These are phyloP conservation scores for Turritis glabra DNA, from an alignment of 345 rosid genomes.

Conservation along the genomic window DNA sequence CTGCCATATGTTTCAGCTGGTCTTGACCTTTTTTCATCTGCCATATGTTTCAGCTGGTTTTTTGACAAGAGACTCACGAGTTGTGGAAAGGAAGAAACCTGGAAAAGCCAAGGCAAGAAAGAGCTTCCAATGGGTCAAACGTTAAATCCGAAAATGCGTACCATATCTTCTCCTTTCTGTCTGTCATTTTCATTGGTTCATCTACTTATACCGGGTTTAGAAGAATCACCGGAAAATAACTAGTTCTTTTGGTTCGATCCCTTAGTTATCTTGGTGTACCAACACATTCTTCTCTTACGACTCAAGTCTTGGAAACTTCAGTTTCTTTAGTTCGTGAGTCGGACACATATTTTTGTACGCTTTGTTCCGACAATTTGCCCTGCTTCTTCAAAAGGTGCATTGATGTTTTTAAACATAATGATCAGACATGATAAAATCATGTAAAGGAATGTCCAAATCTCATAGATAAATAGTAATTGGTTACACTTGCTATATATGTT, in stretches of 20 bases:
- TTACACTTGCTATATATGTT: too few species aligned
- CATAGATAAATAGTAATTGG: too few species aligned
- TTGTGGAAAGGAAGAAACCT: constrained; percentile 98
- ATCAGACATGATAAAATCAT: not conserved
- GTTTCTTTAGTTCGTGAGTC: constrained; percentile 18
- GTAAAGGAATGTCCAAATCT: not conserved
- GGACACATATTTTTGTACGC: constrained; percentile 30
- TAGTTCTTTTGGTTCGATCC: constrained; percentile 20
- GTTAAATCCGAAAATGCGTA: constrained; percentile 47
- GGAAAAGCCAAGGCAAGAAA: constrained; percentile 98
- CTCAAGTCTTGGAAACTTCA: constrained; percentile 23
- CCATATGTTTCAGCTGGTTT: constrained; percentile 60
- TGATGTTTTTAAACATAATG: constrained; percentile 8
- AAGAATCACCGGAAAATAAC: constrained; percentile 27
- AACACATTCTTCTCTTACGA: too few species aligned
- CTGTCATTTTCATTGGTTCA: constrained; percentile 5
- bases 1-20: constrained; percentile 52
- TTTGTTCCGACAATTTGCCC: constrained; percentile 13
- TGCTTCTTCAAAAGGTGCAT: constrained; percentile 15
- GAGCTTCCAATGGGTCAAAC: constrained; percentile 99
- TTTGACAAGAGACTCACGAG: constrained; percentile 91
- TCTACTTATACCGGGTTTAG: constrained; percentile 25
- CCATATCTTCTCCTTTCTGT: constrained; percentile 7
- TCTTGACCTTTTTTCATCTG: not conserved
- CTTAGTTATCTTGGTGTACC: constrained; percentile 22